These are phyloP conservation scores for Elsinoe ampelina DNA, from an alignment of 2,329 filamentous ascomycete genomes.

Conservation along the genomic window DNA sequence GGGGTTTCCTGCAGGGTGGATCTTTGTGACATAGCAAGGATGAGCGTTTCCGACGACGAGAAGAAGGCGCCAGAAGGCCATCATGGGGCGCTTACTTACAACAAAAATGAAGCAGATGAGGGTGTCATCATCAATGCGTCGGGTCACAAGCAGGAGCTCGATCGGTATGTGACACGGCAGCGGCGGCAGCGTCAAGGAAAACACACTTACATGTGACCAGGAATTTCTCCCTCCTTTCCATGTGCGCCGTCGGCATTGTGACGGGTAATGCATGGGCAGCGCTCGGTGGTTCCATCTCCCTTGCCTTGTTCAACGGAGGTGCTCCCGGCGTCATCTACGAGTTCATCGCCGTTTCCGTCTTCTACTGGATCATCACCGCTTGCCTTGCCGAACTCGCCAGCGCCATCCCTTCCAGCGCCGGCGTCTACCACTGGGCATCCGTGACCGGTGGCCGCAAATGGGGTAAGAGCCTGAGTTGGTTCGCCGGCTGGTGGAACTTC, in stretches of 20 bases:
- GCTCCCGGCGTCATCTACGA: conserved; percentile 39
- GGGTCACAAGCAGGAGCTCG: conserved; percentile 44
- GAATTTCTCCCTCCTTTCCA: conserved; percentile 35
- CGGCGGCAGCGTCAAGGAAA: not conserved
- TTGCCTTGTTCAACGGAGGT: conserved; percentile 39
- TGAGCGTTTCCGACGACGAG: not conserved
- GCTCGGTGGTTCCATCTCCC: conserved; percentile 33
- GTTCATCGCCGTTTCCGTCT: conserved; percentile 40
- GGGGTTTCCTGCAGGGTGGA: no score
- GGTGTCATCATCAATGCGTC: conserved; percentile 35
- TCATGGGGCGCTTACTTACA: conserved; percentile 1
- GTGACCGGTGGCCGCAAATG: conserved; percentile 39
- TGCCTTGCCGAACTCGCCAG: conserved; percentile 43
- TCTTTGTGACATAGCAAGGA: not conserved
- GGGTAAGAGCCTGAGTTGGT: conserved; percentile 40
- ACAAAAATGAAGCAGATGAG: not conserved
- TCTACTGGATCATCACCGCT: conserved; percentile 43
- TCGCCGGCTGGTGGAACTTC: conserved; percentile 45
- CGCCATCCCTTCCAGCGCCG: conserved; percentile 28
- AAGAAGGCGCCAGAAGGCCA: not conserved
- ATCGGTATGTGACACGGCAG: conserved; percentile 24
- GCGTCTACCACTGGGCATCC: conserved; percentile 46
- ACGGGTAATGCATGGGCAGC: conserved; percentile 40
- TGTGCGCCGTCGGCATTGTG: conserved; percentile 37
- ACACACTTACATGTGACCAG: not conserved